Evolutionary conservation across 331 rosid genomes (phyloP).

Genomic region (Malus hybrid): DNA sequence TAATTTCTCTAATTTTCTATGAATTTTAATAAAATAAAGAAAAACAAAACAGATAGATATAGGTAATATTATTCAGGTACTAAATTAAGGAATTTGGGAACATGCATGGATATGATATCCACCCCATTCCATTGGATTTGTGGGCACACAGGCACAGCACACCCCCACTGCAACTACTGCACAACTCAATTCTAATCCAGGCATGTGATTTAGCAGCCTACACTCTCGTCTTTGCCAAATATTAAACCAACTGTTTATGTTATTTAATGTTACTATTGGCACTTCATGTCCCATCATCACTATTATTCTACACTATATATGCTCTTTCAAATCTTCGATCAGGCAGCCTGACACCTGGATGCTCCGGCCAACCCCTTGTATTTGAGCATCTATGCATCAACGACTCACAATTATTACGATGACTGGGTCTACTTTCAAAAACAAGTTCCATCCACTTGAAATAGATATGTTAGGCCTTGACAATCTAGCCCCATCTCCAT

Average conservation of each 20-base stretch:
- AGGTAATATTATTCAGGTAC: neutral
- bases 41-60: conserved; percentile 6
- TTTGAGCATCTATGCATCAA: neutral
- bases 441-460: neutral
- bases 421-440: no score
- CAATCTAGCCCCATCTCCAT: neutral
- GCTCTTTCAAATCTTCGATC: neutral
- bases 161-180: neutral
- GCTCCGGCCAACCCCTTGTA: no score
- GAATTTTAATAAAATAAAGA: neutral
- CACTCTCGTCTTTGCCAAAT: conserved; percentile 38
- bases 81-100: conserved; percentile 6
- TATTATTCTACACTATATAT: conserved; percentile 1
- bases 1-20: no score
- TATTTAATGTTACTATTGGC: conserved; percentile 7
- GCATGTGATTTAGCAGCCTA: conserved; percentile 53
- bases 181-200: conserved; percentile 50
- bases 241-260: neutral
- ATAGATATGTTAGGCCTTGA: neutral
- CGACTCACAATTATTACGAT: neutral
- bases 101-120: conserved; percentile 38
- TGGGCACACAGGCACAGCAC: conserved; percentile 2
- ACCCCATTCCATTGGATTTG: conserved; percentile 39
- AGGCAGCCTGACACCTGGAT: neutral
- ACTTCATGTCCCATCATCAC: conserved; percentile 43